phyloP scores from a whole-genome alignment of 768 basidiomycete genomes.

The Tricholoma furcatifolium region DNA sequence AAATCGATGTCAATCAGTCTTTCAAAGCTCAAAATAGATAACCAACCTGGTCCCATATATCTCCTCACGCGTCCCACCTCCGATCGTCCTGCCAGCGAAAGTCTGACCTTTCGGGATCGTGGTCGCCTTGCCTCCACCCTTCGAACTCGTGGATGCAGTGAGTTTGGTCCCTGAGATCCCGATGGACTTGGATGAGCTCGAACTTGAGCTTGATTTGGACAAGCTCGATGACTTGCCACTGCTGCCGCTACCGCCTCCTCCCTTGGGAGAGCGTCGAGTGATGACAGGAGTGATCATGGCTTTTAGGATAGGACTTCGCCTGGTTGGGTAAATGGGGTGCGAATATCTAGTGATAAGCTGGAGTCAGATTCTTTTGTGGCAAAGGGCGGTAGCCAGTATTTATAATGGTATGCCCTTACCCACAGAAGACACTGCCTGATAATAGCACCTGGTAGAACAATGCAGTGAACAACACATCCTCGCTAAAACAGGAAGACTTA shows the following conservation, averaged over 20 bases:
- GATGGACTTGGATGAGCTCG: no score
- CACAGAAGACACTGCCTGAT: no score
- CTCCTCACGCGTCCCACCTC: slow-evolving; percentile 41
- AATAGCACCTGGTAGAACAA: no score
- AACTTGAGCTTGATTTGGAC: not conserved
- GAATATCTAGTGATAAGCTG: no score
- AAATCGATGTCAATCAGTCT: not conserved
- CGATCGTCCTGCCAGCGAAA: slow-evolving; percentile 37
- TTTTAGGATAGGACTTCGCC: no score
- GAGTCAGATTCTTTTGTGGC: no score
- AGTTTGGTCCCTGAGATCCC: not conserved
- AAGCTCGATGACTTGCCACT: not conserved
- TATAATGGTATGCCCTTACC: no score
- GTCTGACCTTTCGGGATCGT: slow-evolving; percentile 33
- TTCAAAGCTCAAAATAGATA: not conserved
- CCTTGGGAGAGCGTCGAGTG: not conserved
- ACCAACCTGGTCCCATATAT: slow-evolving; percentile 39
- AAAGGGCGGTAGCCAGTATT: no score
- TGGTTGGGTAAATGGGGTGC: no score
- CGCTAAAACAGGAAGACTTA: no score
- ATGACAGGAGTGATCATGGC: not conserved
- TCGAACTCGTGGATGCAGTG: not conserved
- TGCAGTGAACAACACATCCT: no score
- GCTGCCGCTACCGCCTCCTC: not conserved
- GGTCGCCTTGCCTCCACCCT: slow-evolving; percentile 18